A percentile compares a stretch with the other conserved stretches of the same genome.
These are phyloP conservation scores for Stenocarpella maydis DNA, from an alignment of 2,329 filamentous ascomycete genomes.

Conservation along the genomic window DNA sequence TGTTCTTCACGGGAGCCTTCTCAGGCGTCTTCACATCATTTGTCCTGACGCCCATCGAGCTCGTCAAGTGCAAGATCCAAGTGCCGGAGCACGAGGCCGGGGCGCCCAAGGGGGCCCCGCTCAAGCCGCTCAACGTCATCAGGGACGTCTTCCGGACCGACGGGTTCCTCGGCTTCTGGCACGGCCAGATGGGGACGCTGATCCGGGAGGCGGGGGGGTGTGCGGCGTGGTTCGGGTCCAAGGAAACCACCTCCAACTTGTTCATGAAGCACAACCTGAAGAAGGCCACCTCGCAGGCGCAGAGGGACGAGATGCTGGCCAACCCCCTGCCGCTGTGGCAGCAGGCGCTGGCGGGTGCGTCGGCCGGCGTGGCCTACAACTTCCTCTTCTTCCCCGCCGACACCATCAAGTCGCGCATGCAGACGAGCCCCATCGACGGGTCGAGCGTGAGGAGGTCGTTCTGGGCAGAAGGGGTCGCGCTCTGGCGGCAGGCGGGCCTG, in stretches of 20 bases:
- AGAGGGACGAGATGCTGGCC: conserved; percentile 52
- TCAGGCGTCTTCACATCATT: conserved; percentile 90
- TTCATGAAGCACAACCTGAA: conserved; percentile 68
- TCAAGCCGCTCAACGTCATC: conserved; percentile 76
- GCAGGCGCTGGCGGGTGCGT: conserved; percentile 85
- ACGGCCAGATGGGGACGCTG: conserved; percentile 90
- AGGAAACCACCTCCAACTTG: conserved; percentile 78
- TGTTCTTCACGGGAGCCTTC: conserved; percentile 83
- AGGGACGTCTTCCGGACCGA: conserved; percentile 82
- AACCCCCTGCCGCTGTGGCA: conserved; percentile 80
- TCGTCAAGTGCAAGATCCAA: conserved; percentile 99
- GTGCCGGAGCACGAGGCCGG: conserved; percentile 64
- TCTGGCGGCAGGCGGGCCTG: conserved; percentile 87
- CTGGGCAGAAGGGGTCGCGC: conserved; percentile 70
- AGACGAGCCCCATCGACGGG: conserved; percentile 78
- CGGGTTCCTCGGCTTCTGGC: conserved; percentile 89
- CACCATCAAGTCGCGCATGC: conserved; percentile 97
- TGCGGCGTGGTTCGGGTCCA: conserved; percentile 93
- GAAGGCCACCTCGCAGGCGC: conserved; percentile 48
- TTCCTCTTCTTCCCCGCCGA: conserved; percentile 97
- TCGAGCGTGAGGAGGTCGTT: conserved; percentile 71
- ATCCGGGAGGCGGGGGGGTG: conserved; percentile 93
- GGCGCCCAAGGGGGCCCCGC: conserved; percentile 50
- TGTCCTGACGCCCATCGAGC: conserved; percentile 91
- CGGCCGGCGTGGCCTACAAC: conserved; percentile 93